Conservation (phyloP, 805 yeast species). For the Candida sonorensis region DNA sequence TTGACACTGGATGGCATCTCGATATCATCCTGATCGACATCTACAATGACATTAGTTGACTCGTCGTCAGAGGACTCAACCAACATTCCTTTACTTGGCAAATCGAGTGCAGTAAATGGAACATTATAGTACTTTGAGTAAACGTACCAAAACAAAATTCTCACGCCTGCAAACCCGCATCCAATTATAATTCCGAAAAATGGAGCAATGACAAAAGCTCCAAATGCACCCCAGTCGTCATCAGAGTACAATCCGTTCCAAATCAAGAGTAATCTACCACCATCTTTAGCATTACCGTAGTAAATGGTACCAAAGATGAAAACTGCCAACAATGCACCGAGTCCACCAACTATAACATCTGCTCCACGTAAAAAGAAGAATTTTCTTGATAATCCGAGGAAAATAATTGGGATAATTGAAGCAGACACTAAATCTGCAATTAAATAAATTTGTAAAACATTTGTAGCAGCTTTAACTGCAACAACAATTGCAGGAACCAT, state of each 20-base stretch:
- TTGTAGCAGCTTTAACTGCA: conserved; percentile 74
- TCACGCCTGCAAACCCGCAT: conserved; percentile 39
- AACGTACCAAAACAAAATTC: conserved; percentile 32
- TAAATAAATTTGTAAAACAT: conserved; percentile 78
- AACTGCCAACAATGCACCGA: conserved; percentile 74
- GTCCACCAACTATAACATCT: conserved; percentile 78
- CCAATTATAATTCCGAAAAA: conserved; percentile 66
- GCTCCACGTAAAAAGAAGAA: conserved; percentile 70
- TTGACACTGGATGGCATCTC: no score
- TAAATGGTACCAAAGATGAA: conserved; percentile 81
- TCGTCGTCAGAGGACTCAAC: no score
- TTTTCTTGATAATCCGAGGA: conserved; percentile 64
- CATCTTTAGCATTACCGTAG: conserved; percentile 64
- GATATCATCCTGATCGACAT: no score
- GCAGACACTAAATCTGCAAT: conserved; percentile 89
- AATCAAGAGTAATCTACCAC: conserved; percentile 67
- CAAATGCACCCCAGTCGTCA: conserved; percentile 90
- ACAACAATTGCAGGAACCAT: conserved; percentile 87
- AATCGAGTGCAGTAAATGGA: conserved; percentile 41
- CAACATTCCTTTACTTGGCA: conserved; percentile 17
- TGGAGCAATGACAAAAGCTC: conserved; percentile 90
- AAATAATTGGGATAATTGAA: conserved; percentile 75
- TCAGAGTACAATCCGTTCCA: conserved; percentile 73
- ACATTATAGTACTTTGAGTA: conserved; percentile 30
- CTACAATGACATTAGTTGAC: no score